phyloP scores from a whole-genome alignment of 2,329 filamentous ascomycete species.

The Zymoseptoria crescenta region DNA sequence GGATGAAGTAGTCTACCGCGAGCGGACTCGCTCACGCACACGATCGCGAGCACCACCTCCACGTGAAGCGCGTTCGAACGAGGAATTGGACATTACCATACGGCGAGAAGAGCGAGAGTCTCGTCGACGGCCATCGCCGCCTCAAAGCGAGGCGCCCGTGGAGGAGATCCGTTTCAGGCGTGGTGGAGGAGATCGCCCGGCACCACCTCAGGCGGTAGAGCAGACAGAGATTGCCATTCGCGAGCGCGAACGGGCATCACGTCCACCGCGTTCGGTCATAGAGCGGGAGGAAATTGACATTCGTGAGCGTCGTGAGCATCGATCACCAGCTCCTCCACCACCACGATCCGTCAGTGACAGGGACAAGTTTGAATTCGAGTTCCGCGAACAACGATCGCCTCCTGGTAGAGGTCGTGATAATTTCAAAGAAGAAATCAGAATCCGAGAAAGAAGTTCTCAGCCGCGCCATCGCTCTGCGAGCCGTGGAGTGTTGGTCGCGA shows the following conservation, averaged over 20 bases:
- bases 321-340: slow-evolving; percentile 16
- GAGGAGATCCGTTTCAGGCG: slow-evolving; percentile 45
- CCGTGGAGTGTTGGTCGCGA: slow-evolving; percentile 29
- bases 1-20: slow-evolving; percentile 35
- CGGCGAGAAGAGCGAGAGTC: slow-evolving; percentile 18
- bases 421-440: slow-evolving; percentile 20
- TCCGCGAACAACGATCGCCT: slow-evolving; percentile 25
- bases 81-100: slow-evolving; percentile 32
- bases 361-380: slow-evolving; percentile 30
- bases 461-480: slow-evolving; percentile 24
- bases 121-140: slow-evolving; percentile 23
- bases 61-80: slow-evolving; percentile 24
- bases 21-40: slow-evolving; percentile 31
- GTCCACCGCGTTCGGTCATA: slow-evolving; percentile 11
- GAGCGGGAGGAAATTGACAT: slow-evolving; percentile 33
- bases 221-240: slow-evolving; percentile 27
- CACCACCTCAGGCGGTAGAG: slow-evolving; percentile 18
- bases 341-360: slow-evolving; percentile 21
- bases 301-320: slow-evolving; percentile 9
- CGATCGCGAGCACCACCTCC: slow-evolving; percentile 14
- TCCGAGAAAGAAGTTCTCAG: slow-evolving; percentile 33
- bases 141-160: slow-evolving; percentile 24
- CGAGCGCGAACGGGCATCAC: slow-evolving; percentile 21
- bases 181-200: slow-evolving; percentile 26
- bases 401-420: slow-evolving; percentile 16